Conservation (phyloP, 1,284 basidiomycete species). For the Trichosporon inkin region DNA sequence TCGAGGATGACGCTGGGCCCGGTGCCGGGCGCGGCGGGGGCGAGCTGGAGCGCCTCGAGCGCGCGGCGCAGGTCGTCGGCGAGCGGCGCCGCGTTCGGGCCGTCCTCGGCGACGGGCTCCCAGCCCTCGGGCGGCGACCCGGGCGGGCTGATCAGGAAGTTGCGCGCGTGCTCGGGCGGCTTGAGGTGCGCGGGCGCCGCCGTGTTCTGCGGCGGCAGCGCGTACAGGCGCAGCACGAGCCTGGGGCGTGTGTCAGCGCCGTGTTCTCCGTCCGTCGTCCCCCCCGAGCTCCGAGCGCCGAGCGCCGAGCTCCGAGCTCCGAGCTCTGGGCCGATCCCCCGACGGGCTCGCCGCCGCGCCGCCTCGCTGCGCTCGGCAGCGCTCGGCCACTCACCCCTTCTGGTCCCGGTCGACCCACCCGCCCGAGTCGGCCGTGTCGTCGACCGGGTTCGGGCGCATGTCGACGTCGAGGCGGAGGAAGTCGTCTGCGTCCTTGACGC, state of each 20-base stretch:
- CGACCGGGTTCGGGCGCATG: neutral
- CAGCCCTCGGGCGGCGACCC: constrained; percentile 97
- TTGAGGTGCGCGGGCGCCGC: constrained; percentile 56
- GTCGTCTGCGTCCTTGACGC: constrained; percentile 47
- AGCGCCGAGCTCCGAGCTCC: too few relatives aligned
- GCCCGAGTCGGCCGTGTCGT: constrained; percentile 17
- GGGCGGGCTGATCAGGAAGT: constrained; percentile 96
- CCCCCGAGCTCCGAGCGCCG: neutral
- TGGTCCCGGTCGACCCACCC: constrained; percentile 12
- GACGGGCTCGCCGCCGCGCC: too few relatives aligned
- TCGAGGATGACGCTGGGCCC: constrained; percentile 43
- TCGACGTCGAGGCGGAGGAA: constrained; percentile 35
- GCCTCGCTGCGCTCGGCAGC: neutral
- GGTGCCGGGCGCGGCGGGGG: constrained; percentile 11
- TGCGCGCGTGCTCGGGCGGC: constrained; percentile 77
- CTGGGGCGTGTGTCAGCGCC: constrained; percentile 41
- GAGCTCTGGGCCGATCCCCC: too few relatives aligned
- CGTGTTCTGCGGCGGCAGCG: constrained; percentile 66
- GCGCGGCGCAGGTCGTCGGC: constrained; percentile 85
- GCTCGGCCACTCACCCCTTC: constrained; percentile 11
- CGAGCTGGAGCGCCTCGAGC: constrained; percentile 54
- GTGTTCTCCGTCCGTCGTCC: too few relatives aligned
- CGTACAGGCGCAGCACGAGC: constrained; percentile 67
- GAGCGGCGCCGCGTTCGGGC: constrained; percentile 79
- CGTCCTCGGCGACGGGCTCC: constrained; percentile 87